Evolutionary conservation across 2,329 filamentous ascomycete genomes (phyloP).

Genomic region (Dothidotthia symphoricarpi): DNA sequence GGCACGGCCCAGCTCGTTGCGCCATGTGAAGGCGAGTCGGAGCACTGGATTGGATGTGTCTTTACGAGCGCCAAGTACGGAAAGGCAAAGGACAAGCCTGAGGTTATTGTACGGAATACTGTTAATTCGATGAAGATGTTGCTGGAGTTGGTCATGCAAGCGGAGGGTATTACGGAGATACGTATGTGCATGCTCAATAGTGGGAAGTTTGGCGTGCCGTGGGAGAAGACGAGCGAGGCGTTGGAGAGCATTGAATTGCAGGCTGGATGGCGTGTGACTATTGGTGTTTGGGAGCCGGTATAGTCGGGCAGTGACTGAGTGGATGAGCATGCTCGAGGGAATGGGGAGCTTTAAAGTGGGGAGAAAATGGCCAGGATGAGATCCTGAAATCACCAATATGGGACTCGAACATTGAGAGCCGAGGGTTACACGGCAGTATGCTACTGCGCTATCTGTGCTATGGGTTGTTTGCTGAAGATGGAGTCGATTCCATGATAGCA

Average conservation of each 20-base stretch:
- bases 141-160: conserved; percentile 43
- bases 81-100: conserved; percentile 41
- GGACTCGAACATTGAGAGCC: too few species aligned
- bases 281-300: conserved; percentile 29
- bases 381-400: too few species aligned
- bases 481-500: too few species aligned
- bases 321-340: too few species aligned
- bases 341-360: too few species aligned
- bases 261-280: conserved; percentile 19
- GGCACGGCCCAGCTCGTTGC: conserved; percentile 57
- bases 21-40: conserved; percentile 42
- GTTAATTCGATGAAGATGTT: conserved; percentile 50
- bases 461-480: too few species aligned
- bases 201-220: conserved; percentile 56
- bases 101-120: conserved; percentile 52
- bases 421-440: too few species aligned
- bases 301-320: too few species aligned
- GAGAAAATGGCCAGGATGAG: too few species aligned
- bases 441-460: too few species aligned
- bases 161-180: conserved; percentile 30
- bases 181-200: conserved; percentile 59
- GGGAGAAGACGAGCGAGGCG: conserved; percentile 50
- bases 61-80: conserved; percentile 57
- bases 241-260: conserved; percentile 34
- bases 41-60: conserved; percentile 59